Base-by-base conservation (phyloP, 305 asterid genomes). In the Ilex paraguariensis region DNA sequence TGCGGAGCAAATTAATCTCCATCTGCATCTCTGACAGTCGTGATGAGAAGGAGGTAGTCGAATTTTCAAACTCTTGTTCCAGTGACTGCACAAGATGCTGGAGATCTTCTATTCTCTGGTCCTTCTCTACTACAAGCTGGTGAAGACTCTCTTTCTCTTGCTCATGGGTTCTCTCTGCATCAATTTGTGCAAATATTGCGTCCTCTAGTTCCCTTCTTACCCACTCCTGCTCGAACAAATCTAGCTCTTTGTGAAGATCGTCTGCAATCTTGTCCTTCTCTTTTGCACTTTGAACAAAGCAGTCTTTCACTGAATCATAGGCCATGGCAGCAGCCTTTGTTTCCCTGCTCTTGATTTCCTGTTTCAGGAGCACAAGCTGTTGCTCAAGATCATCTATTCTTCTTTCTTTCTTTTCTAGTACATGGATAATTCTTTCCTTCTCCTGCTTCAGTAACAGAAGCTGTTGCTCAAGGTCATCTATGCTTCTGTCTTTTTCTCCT, bases 1-100 rank as follows among this genome's bases (percentile, higher is more conserved):
- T 77, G 0, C 64, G 82, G 14, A 84, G 76, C 21, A 63, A 3
- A 56, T 58, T 69, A 45, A 69, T 83, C 62, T 88, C 92, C 60
- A 63, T 57, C 80, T 82, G 95, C 96, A 89, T 84, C 44, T 73
- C 77, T 2, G 79, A 51, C 30, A 89, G 67, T 57, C 62, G 83
- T 3, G 77, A 83, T 14, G 91, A 86, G 66, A 87, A 92, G 4
- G 87, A 82, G 66, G 70, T 4, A 7, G 77, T 72, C 31, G 96
- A 92, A 21, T 79, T 81, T 54, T 87, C 84, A 48, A 88, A 81
- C 68, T 88, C 91, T 5, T 50, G 62, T 65, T 89, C 98, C 72
- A 89, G 67, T 28, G 95, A 81, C 58, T 74, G 78, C 63, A 92
- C 88, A 64, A 79, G 89, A 78, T 73, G 83, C 84, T 87, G 97